phyloP scores from a whole-genome alignment of 768 basidiomycete species.

The Auricularia sp. region DNA sequence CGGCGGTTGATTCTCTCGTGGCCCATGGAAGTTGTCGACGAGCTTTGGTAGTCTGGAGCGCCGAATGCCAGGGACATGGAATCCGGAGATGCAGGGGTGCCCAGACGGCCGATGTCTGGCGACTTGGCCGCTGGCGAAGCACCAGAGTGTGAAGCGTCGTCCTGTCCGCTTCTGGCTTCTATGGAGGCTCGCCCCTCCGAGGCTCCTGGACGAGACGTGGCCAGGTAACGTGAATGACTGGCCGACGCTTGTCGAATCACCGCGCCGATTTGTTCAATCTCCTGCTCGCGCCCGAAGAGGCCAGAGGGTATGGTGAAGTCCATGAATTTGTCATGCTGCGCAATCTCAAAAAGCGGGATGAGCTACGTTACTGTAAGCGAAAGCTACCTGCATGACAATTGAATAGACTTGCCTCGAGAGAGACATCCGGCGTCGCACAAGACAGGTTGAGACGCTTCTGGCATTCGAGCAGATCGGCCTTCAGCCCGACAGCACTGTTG shows the following conservation, averaged over 20 bases:
- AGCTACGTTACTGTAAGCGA: slow-evolving; percentile 31
- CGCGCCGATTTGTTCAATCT: slow-evolving; percentile 56
- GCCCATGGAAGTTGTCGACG: not conserved
- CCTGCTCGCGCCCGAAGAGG: slow-evolving; percentile 65
- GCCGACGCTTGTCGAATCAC: slow-evolving; percentile 44
- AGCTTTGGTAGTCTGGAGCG: not conserved
- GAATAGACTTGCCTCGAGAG: slow-evolving; percentile 36
- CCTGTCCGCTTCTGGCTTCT: not conserved
- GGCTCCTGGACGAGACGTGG: slow-evolving; percentile 15
- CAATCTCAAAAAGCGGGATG: slow-evolving; percentile 61
- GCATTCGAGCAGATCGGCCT: slow-evolving; percentile 57
- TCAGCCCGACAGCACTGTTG: slow-evolving; percentile 62
- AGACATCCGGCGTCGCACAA: slow-evolving; percentile 33
- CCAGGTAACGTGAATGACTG: slow-evolving; percentile 48
- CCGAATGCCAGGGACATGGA: not conserved
- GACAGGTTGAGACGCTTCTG: slow-evolving; percentile 44
- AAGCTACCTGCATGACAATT: not conserved
- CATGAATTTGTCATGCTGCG: slow-evolving; percentile 52
- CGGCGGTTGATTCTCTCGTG: not conserved
- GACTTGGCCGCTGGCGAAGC: not conserved
- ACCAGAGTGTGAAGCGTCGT: not conserved
- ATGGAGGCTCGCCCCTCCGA: not conserved
- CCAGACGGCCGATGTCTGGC: not conserved
- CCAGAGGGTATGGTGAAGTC: slow-evolving; percentile 15
- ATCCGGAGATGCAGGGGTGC: not conserved